A percentile compares a stretch with the other conserved stretches of the same genome.
Conservation (phyloP, 225 moss, liverwort and hornwort species). For the Sphagnum contortum region DNA sequence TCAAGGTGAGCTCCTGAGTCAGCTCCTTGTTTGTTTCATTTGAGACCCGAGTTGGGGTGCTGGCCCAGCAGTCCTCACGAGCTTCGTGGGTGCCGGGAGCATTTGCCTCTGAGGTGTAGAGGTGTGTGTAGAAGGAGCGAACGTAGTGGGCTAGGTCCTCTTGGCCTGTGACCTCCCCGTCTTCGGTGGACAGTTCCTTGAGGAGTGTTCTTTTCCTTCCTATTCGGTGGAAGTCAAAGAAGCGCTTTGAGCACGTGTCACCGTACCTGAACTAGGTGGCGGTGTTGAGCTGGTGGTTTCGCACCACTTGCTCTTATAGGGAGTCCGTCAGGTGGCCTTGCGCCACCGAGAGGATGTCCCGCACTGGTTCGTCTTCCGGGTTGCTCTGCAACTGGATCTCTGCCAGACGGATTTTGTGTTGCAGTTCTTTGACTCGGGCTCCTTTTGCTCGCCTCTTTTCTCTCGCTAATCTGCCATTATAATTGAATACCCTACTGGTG, state of each 20-base stretch:
- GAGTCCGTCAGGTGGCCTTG: not conserved
- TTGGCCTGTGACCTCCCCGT: not conserved
- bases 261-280: not conserved
- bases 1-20: not conserved
- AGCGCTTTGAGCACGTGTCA: not conserved
- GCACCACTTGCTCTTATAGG: not conserved
- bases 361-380: not conserved
- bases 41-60: not conserved
- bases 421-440: not conserved
- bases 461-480: not conserved
- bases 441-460: not conserved
- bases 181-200: not conserved
- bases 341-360: not conserved
- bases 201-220: not conserved
- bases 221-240: not conserved
- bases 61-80: not conserved
- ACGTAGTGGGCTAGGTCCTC: not conserved
- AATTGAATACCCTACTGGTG: not conserved
- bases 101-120: not conserved
- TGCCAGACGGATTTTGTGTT: not conserved
- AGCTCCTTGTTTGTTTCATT: not conserved
- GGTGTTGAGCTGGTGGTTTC: too few species aligned
- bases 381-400: not conserved
- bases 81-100: not conserved
- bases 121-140: not conserved